Conservation (phyloP, 2,329 filamentous ascomycete species). For the Ascochyta lentis region DNA sequence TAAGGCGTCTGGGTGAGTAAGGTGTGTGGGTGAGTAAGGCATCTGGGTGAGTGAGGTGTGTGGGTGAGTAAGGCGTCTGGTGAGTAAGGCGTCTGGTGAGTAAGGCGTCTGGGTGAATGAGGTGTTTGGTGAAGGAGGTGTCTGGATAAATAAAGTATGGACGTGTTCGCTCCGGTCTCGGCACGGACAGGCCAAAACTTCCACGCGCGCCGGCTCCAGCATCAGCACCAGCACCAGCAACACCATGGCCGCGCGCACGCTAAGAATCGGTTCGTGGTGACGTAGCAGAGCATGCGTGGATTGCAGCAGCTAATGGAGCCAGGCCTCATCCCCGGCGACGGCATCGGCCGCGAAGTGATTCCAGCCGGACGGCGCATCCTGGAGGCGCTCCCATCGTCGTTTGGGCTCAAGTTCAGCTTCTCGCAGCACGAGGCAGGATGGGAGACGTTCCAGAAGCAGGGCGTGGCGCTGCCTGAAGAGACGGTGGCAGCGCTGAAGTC, state of each 20-base stretch:
- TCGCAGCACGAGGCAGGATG: conserved; percentile 92
- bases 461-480: conserved; percentile 84
- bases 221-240: conserved; percentile 16
- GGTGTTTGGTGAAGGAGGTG: no score
- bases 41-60: no score
- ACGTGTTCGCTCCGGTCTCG: no score
- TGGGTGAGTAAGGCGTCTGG: no score
- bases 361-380: conserved; percentile 89
- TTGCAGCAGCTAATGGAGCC: conserved; percentile 5
- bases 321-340: conserved; percentile 97
- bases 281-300: background rate
- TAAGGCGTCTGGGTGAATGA: no score
- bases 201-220: background rate
- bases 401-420: conserved; percentile 93
- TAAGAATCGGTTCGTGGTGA: conserved; percentile 34
- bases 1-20: no score
- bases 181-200: conserved; percentile 21
- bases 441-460: conserved; percentile 89
- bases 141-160: no score
- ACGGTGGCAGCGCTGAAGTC: conserved; percentile 88
- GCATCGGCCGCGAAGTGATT: conserved; percentile 98
- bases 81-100: no score
- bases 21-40: no score
- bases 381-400: conserved; percentile 89
- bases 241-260: conserved; percentile 41